phyloP scores from a whole-genome alignment of 768 basidiomycete species.

The Lactifluus volemus region DNA sequence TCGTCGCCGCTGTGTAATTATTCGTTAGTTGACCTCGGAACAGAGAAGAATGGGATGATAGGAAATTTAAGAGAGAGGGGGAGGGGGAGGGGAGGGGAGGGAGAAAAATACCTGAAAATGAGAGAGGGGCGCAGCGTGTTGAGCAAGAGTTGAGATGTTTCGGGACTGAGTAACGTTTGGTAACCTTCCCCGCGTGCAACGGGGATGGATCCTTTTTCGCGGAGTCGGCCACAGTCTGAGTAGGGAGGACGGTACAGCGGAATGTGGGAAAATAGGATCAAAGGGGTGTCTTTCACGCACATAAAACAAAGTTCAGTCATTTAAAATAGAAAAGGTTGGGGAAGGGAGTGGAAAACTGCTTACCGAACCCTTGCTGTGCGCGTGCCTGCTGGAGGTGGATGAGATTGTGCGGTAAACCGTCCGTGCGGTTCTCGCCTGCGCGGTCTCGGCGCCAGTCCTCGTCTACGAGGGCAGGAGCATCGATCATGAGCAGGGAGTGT shows the following conservation, averaged over 20 bases:
- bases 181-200: constrained; percentile 74
- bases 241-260: constrained; percentile 71
- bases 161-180: constrained; percentile 71
- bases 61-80: background rate
- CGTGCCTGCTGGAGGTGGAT: background rate
- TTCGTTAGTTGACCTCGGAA: background rate
- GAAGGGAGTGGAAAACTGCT: background rate
- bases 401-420: constrained; percentile 33
- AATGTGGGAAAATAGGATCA: constrained; percentile 60
- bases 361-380: background rate
- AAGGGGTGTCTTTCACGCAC: background rate
- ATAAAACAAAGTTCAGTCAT: background rate
- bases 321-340: constrained; percentile 24
- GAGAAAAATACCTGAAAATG: constrained; percentile 58
- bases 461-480: constrained; percentile 66
- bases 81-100: background rate
- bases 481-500: constrained; percentile 63
- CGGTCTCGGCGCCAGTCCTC: constrained; percentile 51
- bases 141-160: constrained; percentile 59
- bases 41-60: background rate
- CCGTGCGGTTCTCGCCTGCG: constrained; percentile 32
- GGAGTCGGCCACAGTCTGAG: constrained; percentile 63
- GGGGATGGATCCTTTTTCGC: constrained; percentile 67
- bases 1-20: constrained; percentile 66
- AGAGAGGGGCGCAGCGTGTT: constrained; percentile 53